Conservation (phyloP, 257 asterid genomes). For the Fraxinus pennsylvanica region DNA sequence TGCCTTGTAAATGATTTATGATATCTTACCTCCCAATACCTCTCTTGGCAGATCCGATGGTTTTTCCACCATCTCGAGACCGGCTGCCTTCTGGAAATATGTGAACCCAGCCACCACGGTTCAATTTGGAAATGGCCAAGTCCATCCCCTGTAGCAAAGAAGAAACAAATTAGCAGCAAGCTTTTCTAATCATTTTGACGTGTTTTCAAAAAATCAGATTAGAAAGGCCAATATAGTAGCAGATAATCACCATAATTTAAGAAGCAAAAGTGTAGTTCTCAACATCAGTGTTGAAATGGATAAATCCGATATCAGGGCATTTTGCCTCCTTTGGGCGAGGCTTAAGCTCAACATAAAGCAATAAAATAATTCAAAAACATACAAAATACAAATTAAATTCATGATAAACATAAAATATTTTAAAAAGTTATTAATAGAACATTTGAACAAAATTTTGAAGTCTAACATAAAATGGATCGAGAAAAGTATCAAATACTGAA, state of each 20-base stretch:
- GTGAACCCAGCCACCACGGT: conserved; percentile 94
- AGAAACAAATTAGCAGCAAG: conserved; percentile 20
- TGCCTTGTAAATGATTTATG: not conserved
- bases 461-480: not conserved
- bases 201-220: not conserved
- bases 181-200: not conserved
- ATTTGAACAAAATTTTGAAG: not conserved
- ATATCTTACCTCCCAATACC: conserved; percentile 74
- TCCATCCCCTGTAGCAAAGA: conserved; percentile 75
- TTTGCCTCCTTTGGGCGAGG: not conserved
- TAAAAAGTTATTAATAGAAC: not conserved
- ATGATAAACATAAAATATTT: not conserved
- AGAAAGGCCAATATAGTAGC: not conserved
- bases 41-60: conserved; percentile 70
- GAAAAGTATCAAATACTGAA: not conserved
- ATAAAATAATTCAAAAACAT: not conserved
- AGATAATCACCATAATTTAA: not conserved
- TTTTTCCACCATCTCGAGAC: conserved; percentile 89
- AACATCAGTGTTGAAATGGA: not conserved
- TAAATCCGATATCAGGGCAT: not conserved
- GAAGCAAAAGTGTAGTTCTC: not conserved
- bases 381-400: not conserved
- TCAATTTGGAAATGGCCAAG: conserved; percentile 82
- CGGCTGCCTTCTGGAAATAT: conserved; percentile 96
- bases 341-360: not conserved